These are phyloP conservation scores for Stachybotrys echinatus DNA, from an alignment of 2,329 filamentous ascomycete genomes.

Conservation along the genomic window DNA sequence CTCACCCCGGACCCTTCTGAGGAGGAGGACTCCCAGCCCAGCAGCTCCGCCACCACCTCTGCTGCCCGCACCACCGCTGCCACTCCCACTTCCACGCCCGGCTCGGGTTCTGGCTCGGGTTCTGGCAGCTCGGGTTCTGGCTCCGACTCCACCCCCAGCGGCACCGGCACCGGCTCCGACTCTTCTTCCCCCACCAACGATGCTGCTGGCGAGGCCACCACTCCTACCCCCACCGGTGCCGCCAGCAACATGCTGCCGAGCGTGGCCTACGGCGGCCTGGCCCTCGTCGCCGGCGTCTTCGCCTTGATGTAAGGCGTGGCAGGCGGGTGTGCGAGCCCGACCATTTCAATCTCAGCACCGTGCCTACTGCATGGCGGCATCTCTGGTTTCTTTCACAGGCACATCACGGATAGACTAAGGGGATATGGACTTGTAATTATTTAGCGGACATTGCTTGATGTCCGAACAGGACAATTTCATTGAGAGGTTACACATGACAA, in stretches of 20 bases:
- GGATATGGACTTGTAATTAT: background rate
- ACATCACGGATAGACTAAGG: background rate
- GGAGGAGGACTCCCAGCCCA: constrained; percentile 10
- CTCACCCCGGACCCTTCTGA: constrained; percentile 22
- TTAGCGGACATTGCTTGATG: background rate
- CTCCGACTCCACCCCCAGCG: constrained; percentile 9
- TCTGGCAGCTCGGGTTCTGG: constrained; percentile 9
- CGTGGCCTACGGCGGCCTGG: constrained; percentile 2
- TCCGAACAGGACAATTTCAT: background rate
- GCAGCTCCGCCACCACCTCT: constrained; percentile 11
- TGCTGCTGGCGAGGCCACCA: constrained; percentile 1
- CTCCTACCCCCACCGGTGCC: constrained; percentile 2
- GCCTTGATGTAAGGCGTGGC: constrained; percentile 1
- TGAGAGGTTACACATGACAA: background rate
- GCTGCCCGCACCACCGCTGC: constrained; percentile 7
- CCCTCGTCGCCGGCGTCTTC: constrained; percentile 3
- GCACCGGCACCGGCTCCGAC: constrained; percentile 10
- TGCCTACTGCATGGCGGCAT: background rate
- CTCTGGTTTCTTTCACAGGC: background rate
- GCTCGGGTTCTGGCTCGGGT: constrained; percentile 8
- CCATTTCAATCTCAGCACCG: background rate
- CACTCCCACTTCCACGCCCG: background rate
- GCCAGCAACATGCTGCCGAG: constrained; percentile 2
- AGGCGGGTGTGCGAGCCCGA: background rate
- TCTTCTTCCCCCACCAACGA: constrained; percentile 7